Base-by-base conservation (phyloP, 106 monocot species). In the Cymbidium sinense region DNA sequence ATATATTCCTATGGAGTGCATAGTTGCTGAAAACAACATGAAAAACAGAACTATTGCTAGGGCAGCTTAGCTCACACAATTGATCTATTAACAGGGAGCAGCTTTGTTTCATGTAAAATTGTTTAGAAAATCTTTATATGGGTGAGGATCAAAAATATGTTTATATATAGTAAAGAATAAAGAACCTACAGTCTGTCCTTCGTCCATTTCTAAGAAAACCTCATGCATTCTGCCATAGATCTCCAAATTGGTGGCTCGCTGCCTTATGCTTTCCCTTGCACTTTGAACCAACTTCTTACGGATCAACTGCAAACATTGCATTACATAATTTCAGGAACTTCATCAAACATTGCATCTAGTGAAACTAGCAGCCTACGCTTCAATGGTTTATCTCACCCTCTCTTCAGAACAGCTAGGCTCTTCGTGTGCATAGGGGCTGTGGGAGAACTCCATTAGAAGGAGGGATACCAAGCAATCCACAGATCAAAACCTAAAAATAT, bases 391-490 rank as follows among this genome's bases (percentile, higher is more conserved):
- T 39, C 77, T 44, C 15, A 95, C 95, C 95, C 88, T 72, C 86
- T 83, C 82, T 89, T 93, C 33, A 96, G 96, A 79, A 88, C 85
- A 44, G 96, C 91, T 30, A 39, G 37, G 37, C 37, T 39, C 37
- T 39, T 39, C 37, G 37, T 39, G 37, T 39, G 37, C 37, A 39
- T 96, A 2, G 96, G 93, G 2, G 96, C 70, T 96, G 96, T 37
- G 91, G 96, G 25, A 96, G 86, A 76, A 96, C 93, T 19, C 96
- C 96, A 81, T 96, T 96, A 34, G 96, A 93, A 43, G 96, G 91
- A 34, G 96, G 96, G 43, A 96, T 86, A 5, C 96, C 96, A 55
- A 96, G 83, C 73, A 96, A 84, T 13, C 93, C 96, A 75, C 96
- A 96, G 31, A 89, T 73, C 79, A 96, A 71, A 74, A 96, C 95